These are phyloP conservation scores for Cyathus striatus DNA, from an alignment of 768 basidiomycete genomes.

Conservation along the genomic window DNA sequence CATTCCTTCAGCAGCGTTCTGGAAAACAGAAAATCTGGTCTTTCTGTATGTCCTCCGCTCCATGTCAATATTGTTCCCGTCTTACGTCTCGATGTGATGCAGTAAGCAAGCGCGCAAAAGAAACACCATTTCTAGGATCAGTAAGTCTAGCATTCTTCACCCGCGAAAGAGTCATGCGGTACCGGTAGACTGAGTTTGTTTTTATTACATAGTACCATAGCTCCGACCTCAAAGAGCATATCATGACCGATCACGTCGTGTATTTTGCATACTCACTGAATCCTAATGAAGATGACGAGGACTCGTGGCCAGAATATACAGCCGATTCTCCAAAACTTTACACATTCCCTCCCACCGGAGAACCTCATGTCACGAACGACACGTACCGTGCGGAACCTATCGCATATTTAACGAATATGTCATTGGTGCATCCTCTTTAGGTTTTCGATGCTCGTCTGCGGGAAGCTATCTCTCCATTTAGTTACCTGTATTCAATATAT, in stretches of 20 bases:
- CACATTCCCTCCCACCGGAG: conserved; percentile 21
- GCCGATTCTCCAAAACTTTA: conserved; percentile 25
- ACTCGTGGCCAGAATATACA: conserved; percentile 41
- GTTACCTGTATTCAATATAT: too few relatives aligned
- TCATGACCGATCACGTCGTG: conserved; percentile 38
- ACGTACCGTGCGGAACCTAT: background rate
- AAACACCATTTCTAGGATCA: conserved; percentile 31
- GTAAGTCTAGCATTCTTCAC: conserved; percentile 18
- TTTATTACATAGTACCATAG: conserved; percentile 27
- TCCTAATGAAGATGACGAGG: conserved; percentile 32
- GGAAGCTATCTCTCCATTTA: too few relatives aligned
- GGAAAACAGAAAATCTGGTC: conserved; percentile 39
- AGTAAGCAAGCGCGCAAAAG: background rate
- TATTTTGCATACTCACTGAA: conserved; percentile 36
- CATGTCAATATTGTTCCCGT: too few relatives aligned
- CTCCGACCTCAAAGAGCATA: conserved; percentile 32
- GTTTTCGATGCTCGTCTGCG: too few relatives aligned
- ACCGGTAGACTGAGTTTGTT: background rate
- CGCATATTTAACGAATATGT: background rate
- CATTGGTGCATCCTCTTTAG: background rate
- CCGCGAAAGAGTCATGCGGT: too few relatives aligned
- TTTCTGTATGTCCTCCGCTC: conserved; percentile 24
- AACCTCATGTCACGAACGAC: background rate
- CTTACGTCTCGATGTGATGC: too few relatives aligned
- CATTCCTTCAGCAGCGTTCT: conserved; percentile 35